A percentile compares a stretch with the other conserved stretches of the same genome.
Conservation (phyloP, 2,329 filamentous ascomycete genomes). For the Phialophora expanda region DNA sequence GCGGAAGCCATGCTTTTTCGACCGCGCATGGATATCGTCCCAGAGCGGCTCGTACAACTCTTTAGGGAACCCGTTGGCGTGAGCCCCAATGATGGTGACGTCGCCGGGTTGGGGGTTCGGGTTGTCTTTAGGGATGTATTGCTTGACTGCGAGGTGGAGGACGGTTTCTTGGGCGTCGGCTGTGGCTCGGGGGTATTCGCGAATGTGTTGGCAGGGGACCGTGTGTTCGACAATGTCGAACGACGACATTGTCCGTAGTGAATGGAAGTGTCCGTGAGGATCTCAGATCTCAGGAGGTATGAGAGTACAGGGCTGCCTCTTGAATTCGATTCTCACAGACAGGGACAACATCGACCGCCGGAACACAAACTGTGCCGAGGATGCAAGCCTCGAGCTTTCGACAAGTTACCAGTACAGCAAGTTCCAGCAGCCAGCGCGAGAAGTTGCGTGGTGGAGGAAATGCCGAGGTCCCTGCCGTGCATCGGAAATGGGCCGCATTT, state of each 20-base stretch:
- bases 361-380: neutral
- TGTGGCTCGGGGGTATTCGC: constrained; percentile 57
- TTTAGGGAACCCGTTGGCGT: constrained; percentile 61
- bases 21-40: constrained; percentile 70
- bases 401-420: neutral
- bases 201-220: constrained; percentile 56
- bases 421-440: neutral
- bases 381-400: neutral
- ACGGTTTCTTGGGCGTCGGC: constrained; percentile 56
- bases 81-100: constrained; percentile 60
- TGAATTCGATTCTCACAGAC: neutral
- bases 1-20: constrained; percentile 63
- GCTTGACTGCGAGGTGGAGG: constrained; percentile 58
- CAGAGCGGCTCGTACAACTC: constrained; percentile 84
- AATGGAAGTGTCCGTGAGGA: neutral
- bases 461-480: constrained; percentile 8
- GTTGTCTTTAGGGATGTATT: constrained; percentile 60
- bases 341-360: neutral
- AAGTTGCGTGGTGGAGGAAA: neutral
- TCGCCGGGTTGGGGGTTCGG: constrained; percentile 51
- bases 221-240: constrained; percentile 57
- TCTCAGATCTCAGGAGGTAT: neutral
- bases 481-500: neutral
- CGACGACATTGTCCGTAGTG: constrained; percentile 39
- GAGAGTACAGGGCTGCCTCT: too few species aligned